Base-by-base conservation (phyloP, 2,329 filamentous ascomycete genomes). In the Pseudogymnoascus sp. region DNA sequence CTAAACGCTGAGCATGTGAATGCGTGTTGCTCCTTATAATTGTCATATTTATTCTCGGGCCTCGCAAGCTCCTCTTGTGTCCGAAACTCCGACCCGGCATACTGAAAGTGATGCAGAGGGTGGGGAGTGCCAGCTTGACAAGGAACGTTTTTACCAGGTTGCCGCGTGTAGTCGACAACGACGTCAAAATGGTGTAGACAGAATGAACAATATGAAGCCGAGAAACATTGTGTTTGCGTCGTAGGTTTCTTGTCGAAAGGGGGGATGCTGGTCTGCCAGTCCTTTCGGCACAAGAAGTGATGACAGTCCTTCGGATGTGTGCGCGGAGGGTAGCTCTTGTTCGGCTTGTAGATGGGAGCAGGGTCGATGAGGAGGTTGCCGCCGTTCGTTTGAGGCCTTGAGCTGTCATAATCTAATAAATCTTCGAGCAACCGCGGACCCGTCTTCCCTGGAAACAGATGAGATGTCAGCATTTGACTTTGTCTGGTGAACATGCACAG, bases 111-210 rank as follows among this genome's bases (percentile, higher is more conserved):
- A 72, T 90, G 88, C 4, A 89, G 72, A 31, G 84, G 83, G 66
- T 78, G 80, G 1, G 79, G 74, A 10, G 70, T 65, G 61, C 77
- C 84, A 5, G 78, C 74, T 31, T 65, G 65, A 60, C 70, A 72
- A 14, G 70, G 66, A 19, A 60, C 63, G 62, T 65, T 63, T 43
- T 71, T 70, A 60, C 70, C 73, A 33, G 73, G 73, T 56, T 71
- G 72, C n/a, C 76, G 71, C 11, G 75, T 76, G 67, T 82, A 84
- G 64, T 82, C 79, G 35, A 87, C 78, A 10, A 76, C 75, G 22
- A 90, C 71, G 67, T 85, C 80, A 46, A 89, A 75, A 73, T 90
- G 87, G 69, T 80, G 79, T 61, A 84, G 82, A 71, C 88, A 90
- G 64, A 77, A 78, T 63, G 78, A 75, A 73, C 88, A 90, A 67